Conservation (phyloP, 2,329 filamentous ascomycete species). For the Scedosporium boydii region DNA sequence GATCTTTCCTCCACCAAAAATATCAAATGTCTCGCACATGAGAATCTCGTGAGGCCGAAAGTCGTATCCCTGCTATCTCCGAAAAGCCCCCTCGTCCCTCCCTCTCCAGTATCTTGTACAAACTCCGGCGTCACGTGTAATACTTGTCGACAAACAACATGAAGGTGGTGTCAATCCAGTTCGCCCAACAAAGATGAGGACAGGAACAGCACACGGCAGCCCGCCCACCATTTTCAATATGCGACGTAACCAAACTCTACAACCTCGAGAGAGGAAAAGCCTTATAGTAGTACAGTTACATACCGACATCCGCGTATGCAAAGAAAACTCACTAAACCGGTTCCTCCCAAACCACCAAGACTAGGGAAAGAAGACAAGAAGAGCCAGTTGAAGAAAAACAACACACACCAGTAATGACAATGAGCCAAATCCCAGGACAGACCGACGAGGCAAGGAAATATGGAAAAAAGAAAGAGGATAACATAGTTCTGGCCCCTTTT, state of each 20-base stretch:
- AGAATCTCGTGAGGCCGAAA: too few species aligned
- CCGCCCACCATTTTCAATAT: neutral
- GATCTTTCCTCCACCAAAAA: too few species aligned
- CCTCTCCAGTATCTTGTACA: too few species aligned
- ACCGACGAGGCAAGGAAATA: neutral
- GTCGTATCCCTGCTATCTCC: too few species aligned
- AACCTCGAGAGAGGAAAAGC: neutral
- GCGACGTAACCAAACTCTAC: neutral
- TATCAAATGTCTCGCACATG: too few species aligned
- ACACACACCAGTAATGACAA: neutral
- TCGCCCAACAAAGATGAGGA: too few species aligned
- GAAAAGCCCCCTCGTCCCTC: too few species aligned
- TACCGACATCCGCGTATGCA: neutral
- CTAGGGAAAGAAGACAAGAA: neutral
- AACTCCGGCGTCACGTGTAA: too few species aligned
- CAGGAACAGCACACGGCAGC: too few species aligned
- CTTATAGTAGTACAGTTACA: neutral
- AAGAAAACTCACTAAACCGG: neutral
- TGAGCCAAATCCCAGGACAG: neutral
- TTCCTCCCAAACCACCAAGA: neutral
- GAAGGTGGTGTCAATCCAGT: too few species aligned
- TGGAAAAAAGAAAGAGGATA: neutral
- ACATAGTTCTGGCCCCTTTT: neutral
- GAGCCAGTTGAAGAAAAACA: neutral
- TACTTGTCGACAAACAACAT: too few species aligned